Base-by-base conservation (phyloP, 2,329 filamentous ascomycete species). In the Lachnellula cervina region DNA sequence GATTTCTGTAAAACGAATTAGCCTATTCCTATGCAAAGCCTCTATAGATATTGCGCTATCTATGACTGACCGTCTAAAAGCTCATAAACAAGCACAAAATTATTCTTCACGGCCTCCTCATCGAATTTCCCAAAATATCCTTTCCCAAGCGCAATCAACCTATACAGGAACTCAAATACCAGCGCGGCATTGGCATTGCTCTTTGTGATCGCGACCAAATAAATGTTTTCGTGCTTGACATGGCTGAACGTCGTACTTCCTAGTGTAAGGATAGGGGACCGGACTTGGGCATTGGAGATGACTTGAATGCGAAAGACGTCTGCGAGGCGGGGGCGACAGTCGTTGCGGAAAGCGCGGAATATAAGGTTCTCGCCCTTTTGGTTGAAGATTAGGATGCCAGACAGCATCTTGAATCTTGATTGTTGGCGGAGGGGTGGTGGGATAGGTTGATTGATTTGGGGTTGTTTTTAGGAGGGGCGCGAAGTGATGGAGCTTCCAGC, bases 321-420 rank as follows among this genome's bases (percentile, higher is more conserved):
- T 76, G 94, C 94, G 62, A 99, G 88, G 52, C 94, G 90, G 54
- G 94, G 94, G 55, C 95, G 90, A 76, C 94, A 97, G 77, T 99
- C 95, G 73, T 96, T 96, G 70, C 94, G 91, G 76, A 99, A 99
- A 68, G 94, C 91, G 70, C 94, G 90, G 79, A 99, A 97, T 74
- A 99, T 99, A 70, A 99, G 89, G 76, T 99, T 97, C 79, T 99
- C 94, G 76, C 94, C 94, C 77, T 99, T 99, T 74, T 99, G 94
- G 67, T 99, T 99, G 82, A 99, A 99, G 66, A 99, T 87, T 65
- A 99, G 85, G 69, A 99, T 93, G 58, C 94, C 94, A 66, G 93
- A 97, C 66, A 99, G 80, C 95, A 99, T 99, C 62, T 69, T 86
- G 76, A 62, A 45, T 54, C 48, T 54, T 32, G 46, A 49, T 21